Conservation (phyloP, 2,329 filamentous ascomycete species). For the Exophiala mesophila region DNA sequence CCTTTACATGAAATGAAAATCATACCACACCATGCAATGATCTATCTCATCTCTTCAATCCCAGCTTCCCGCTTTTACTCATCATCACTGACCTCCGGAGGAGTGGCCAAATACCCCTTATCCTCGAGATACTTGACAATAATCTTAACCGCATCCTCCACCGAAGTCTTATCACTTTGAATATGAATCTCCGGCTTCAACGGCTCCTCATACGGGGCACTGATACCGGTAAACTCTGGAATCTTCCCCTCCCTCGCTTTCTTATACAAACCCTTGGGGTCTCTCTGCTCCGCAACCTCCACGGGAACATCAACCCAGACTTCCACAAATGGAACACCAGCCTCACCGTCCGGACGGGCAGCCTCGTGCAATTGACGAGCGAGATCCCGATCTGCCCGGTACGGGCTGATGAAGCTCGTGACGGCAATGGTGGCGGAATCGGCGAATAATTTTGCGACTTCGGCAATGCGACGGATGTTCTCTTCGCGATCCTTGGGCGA, state of each 20-base stretch:
- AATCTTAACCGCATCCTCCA: conserved; percentile 81
- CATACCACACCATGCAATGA: too few relatives aligned
- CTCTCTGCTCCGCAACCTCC: conserved; percentile 86
- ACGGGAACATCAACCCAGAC: conserved; percentile 89
- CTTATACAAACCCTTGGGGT: conserved; percentile 97
- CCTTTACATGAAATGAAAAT: too few relatives aligned
- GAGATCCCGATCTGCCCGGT: conserved; percentile 76
- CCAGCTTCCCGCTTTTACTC: background rate
- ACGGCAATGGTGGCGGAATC: conserved; percentile 83
- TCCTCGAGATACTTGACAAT: conserved; percentile 74
- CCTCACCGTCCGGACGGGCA: conserved; percentile 52
- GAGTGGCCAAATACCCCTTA: conserved; percentile 54
- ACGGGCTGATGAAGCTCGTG: conserved; percentile 95
- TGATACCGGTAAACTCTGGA: conserved; percentile 95
- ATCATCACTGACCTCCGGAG: conserved; percentile 20
- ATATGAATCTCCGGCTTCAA: conserved; percentile 81
- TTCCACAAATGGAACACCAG: conserved; percentile 80
- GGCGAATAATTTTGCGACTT: conserved; percentile 95
- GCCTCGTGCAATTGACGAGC: conserved; percentile 75
- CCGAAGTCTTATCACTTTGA: conserved; percentile 71
- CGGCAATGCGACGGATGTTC: conserved; percentile 94
- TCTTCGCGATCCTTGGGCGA: conserved; percentile 89
- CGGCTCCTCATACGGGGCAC: conserved; percentile 89
- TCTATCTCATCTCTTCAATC: too few relatives aligned
- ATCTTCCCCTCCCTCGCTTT: conserved; percentile 91